Conservation (phyloP, 2,329 filamentous ascomycete genomes). For the Calonectria pauciramosa region DNA sequence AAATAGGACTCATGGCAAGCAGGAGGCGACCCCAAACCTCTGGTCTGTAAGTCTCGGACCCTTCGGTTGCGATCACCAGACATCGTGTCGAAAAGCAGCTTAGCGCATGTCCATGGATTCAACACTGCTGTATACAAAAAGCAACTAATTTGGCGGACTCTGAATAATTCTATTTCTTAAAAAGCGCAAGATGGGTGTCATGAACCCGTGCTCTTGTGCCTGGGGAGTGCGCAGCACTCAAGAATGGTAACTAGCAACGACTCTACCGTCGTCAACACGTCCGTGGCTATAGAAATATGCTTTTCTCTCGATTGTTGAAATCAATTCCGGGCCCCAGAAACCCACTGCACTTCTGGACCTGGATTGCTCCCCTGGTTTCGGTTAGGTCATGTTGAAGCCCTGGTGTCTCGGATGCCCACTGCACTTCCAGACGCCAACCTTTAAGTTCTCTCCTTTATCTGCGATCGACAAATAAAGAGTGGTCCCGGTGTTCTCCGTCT, state of each 20-base stretch:
- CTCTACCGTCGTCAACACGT: background rate
- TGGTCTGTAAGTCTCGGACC: background rate
- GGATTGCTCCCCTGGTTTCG: background rate
- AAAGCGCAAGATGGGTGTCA: background rate
- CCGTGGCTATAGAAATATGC: background rate
- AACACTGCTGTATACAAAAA: background rate
- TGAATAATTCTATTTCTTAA: background rate
- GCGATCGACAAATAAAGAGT: conserved; percentile 17
- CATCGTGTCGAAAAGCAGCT: background rate
- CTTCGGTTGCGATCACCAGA: background rate
- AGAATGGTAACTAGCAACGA: conserved; percentile 4
- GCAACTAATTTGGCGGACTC: background rate
- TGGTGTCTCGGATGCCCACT: conserved; percentile 32
- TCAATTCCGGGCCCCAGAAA: conserved; percentile 36
- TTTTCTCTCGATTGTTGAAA: conserved; percentile 28
- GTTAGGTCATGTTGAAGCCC: conserved; percentile 35
- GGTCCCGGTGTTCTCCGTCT: background rate
- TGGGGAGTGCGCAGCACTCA: background rate
- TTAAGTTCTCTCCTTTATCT: conserved; percentile 23
- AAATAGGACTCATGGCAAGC: background rate
- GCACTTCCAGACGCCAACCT: conserved; percentile 27
- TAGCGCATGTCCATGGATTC: background rate
- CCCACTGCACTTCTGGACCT: conserved; percentile 43
- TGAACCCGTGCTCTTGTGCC: background rate
- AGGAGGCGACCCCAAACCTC: background rate